phyloP scores from a whole-genome alignment of 2,329 filamentous ascomycete species.

The Diaporthe velutina region DNA sequence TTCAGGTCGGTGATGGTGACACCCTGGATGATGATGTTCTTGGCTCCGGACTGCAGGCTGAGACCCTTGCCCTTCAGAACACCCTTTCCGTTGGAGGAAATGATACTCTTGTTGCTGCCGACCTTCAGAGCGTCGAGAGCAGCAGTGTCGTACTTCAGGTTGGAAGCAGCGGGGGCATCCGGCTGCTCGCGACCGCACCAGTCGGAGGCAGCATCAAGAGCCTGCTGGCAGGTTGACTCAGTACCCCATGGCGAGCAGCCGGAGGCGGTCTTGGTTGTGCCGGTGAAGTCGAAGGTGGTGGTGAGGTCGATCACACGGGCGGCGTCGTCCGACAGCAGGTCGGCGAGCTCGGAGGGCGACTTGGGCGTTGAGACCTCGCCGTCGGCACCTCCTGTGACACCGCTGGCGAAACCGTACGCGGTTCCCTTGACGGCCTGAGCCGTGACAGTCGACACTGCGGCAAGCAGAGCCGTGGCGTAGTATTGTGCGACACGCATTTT shows the following conservation, averaged over 20 bases:
- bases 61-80: slow-evolving; percentile 70
- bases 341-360: slow-evolving; percentile 67
- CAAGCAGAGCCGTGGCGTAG: slow-evolving; percentile 40
- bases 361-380: slow-evolving; percentile 66
- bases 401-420: slow-evolving; percentile 58
- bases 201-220: slow-evolving; percentile 67
- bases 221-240: slow-evolving; percentile 64
- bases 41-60: slow-evolving; percentile 58
- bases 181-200: slow-evolving; percentile 72
- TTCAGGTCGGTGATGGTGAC: slow-evolving; percentile 48
- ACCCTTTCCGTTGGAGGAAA: slow-evolving; percentile 66
- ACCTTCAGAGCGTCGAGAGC: slow-evolving; percentile 63
- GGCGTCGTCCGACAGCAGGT: slow-evolving; percentile 67
- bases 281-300: slow-evolving; percentile 68
- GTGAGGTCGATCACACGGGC: slow-evolving; percentile 70
- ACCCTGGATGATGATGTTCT: slow-evolving; percentile 73
- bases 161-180: slow-evolving; percentile 56
- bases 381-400: slow-evolving; percentile 71
- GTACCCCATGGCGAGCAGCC: slow-evolving; percentile 72
- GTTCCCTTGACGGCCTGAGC: slow-evolving; percentile 49
- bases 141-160: slow-evolving; percentile 63
- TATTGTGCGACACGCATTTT: slow-evolving; percentile 31
- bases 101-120: slow-evolving; percentile 68
- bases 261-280: slow-evolving; percentile 64
- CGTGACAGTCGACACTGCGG: slow-evolving; percentile 44